phyloP scores from a whole-genome alignment of 208 protist genomes.

The Trypanosoma cruzi region DNA sequence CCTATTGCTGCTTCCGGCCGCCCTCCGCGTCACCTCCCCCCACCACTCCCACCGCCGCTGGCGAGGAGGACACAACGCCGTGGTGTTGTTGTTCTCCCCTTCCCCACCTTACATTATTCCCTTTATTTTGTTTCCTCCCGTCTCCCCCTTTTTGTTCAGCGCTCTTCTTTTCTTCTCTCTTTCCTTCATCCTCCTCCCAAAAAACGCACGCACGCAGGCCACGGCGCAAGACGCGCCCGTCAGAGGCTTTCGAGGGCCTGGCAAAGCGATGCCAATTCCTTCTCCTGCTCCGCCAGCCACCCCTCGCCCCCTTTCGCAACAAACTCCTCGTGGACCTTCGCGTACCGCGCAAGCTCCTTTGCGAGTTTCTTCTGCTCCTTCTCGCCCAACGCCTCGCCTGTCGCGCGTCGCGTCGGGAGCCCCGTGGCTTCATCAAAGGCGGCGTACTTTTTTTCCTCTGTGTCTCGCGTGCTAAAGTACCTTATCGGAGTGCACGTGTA shows the following conservation, averaged over 20 bases:
- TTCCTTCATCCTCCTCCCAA: too few species aligned
- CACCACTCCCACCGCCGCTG: too few species aligned
- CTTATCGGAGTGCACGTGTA: constrained; percentile 39
- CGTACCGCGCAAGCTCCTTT: constrained; percentile 78
- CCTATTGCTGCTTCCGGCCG: too few species aligned
- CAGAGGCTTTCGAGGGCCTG: constrained; percentile 4
- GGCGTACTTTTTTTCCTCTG: constrained; percentile 38
- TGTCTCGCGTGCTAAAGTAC: constrained; percentile 39
- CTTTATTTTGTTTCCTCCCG: too few species aligned
- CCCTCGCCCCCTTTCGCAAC: constrained; percentile 48
- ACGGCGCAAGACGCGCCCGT: too few species aligned
- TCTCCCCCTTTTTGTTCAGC: too few species aligned
- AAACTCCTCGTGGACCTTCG: constrained; percentile 69
- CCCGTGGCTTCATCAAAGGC: constrained; percentile 58
- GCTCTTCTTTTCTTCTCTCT: too few species aligned
- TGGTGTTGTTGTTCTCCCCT: too few species aligned
- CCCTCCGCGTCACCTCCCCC: too few species aligned
- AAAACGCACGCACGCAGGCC: too few species aligned
- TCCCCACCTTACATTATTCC: too few species aligned
- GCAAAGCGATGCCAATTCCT: constrained; percentile 44
- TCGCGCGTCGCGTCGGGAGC: constrained; percentile 40
- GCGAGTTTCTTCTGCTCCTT: constrained; percentile 72
- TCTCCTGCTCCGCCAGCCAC: constrained; percentile 58
- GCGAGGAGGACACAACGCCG: too few species aligned
- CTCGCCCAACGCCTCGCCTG: constrained; percentile 49